Percentiles rank a stretch among this genome's conserved stretches.
These are phyloP conservation scores for Suillus placidus DNA, from an alignment of 768 basidiomycete species.

Conservation along the genomic window DNA sequence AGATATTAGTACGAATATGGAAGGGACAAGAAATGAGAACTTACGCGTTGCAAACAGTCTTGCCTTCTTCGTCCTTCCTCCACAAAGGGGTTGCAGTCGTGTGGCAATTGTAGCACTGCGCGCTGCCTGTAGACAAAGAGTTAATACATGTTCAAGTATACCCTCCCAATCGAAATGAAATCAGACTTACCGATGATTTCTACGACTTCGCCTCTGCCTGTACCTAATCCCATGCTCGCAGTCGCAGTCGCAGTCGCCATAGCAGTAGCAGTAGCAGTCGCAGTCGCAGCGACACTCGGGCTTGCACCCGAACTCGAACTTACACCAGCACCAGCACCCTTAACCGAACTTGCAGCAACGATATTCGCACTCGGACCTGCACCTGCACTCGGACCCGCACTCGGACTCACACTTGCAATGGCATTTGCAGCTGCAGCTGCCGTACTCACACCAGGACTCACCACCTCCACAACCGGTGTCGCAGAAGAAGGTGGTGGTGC, in stretches of 20 bases:
- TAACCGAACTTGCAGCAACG: conserved; percentile 9
- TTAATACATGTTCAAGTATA: conserved; percentile 21
- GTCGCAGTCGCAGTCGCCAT: background rate
- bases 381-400: conserved; percentile 34
- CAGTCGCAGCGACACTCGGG: background rate
- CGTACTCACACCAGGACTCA: background rate
- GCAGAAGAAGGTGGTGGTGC: background rate
- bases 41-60: conserved; percentile 90
- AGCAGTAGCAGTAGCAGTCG: background rate
- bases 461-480: background rate
- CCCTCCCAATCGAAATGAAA: conserved; percentile 14
- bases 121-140: conserved; percentile 39
- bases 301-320: conserved; percentile 26
- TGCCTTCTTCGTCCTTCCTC: conserved; percentile 90
- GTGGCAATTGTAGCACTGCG: conserved; percentile 89
- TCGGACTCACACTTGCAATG: conserved; percentile 32
- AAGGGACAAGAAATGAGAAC: conserved; percentile 34
- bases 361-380: conserved; percentile 17
- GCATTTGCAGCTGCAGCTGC: no score
- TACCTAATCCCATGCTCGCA: conserved; percentile 32
- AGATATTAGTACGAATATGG: conserved; percentile 6
- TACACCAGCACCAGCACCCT: conserved; percentile 33
- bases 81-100: conserved; percentile 88
- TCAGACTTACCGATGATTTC: conserved; percentile 69
- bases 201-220: conserved; percentile 54